Base-by-base conservation (phyloP, 768 basidiomycete genomes). In the Lactifluus echinatus region DNA sequence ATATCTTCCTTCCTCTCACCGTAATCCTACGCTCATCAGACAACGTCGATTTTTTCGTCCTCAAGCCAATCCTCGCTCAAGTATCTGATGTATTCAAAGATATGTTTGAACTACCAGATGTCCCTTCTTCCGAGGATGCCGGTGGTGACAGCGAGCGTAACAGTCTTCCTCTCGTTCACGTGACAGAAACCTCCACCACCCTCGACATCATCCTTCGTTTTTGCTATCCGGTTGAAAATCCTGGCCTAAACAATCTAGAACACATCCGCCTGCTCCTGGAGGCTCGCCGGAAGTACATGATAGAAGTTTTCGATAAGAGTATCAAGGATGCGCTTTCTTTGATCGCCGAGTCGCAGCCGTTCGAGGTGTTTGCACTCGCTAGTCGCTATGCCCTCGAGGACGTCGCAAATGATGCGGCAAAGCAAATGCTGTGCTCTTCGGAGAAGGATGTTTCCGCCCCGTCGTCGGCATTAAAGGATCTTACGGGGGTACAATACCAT, bases 21-120 rank as follows among this genome's bases (percentile, higher is more conserved):
- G 52, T 61, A 31, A 37, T 61, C 39, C 29, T 61, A 33, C 60
- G 52, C 6, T 60, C 62, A 42, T 63, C 59, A 24, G 60, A 63
- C 39, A 46, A 51, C 33, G 37, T 63, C 48, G 60, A 63, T 44
- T 63, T 59, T 29, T 54, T 54, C 33, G 56, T 61, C 33, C 31
- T 53, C 36, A 61, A 61, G 40, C 46, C 52, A 21, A 26, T 60
- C 50, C 60, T 61, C 19, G 44, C 57, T 19, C 19, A 34, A 36
- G 56, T 58, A 5, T 61, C 60, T 23, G 12, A 15, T 7, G 50
- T 61, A 12, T 61, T 60, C 51, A 60, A 21, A 24, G 60, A 52
- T 34, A 60, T 61, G 40, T 61, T 61, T 21, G 60, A 61, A 19
- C 28, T 61, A 12, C 60, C 57, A 46, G 36, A 33, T 17, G 33